These are phyloP conservation scores for Cladosporium austrohemisphaericum DNA, from an alignment of 2,329 filamentous ascomycete species.

Conservation along the genomic window DNA sequence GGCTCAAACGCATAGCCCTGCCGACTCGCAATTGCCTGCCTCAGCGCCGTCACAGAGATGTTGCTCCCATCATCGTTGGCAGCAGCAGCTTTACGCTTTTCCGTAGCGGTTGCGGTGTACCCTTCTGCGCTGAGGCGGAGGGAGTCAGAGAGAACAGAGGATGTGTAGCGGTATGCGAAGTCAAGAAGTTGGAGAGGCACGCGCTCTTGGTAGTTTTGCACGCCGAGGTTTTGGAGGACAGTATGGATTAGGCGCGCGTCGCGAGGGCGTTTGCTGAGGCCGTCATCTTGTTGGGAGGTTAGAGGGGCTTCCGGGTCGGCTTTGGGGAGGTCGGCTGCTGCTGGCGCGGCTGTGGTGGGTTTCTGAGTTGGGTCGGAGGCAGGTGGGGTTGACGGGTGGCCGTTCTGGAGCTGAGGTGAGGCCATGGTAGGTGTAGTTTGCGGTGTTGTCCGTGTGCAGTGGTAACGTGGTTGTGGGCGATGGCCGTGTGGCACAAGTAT, in stretches of 20 bases:
- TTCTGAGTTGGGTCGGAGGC: constrained; percentile 24
- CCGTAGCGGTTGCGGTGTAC: constrained; percentile 40
- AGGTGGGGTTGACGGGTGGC: constrained; percentile 29
- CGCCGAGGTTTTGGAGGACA: constrained; percentile 72
- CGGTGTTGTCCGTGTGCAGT: background rate
- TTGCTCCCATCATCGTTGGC: constrained; percentile 45
- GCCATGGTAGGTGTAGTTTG: constrained; percentile 20
- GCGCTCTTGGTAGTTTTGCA: constrained; percentile 75
- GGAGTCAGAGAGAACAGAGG: constrained; percentile 66
- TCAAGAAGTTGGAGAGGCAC: constrained; percentile 80
- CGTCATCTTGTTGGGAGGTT: constrained; percentile 34
- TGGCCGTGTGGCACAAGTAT: background rate
- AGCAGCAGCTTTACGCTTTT: constrained; percentile 18
- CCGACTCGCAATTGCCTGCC: constrained; percentile 67
- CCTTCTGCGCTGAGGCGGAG: constrained; percentile 66
- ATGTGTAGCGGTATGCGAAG: constrained; percentile 80
- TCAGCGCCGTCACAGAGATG: constrained; percentile 63
- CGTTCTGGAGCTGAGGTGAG: constrained; percentile 21
- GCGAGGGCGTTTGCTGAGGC: constrained; percentile 58
- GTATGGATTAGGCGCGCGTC: constrained; percentile 77
- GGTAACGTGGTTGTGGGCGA: background rate
- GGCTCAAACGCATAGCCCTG: constrained; percentile 66
- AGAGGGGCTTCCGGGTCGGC: constrained; percentile 28
- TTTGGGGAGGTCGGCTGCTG: constrained; percentile 18
- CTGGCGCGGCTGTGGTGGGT: constrained; percentile 18